A percentile compares a stretch with the other conserved stretches of the same genome.
Evolutionary conservation across 805 yeast species (phyloP).

Genomic region (Vanderwaltozyma verrucispora): DNA sequence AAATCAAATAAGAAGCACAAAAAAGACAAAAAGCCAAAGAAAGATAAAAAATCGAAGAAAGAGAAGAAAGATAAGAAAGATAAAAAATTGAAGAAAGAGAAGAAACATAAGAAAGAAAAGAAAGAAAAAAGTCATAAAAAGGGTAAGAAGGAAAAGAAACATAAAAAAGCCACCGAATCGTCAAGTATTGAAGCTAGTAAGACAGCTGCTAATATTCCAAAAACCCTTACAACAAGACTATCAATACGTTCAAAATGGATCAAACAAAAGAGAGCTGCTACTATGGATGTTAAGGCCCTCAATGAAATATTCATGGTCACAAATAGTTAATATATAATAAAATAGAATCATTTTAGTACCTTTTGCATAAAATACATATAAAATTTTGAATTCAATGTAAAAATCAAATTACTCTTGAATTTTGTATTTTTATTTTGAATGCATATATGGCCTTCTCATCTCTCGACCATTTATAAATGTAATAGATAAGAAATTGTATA

Average conservation of each 20-base stretch:
- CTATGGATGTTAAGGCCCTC: constrained; percentile 77
- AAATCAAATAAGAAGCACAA: constrained; percentile 23
- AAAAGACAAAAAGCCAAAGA: constrained; percentile 19
- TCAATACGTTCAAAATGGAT: constrained; percentile 83
- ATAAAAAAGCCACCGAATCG: constrained; percentile 22
- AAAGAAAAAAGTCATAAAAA: constrained; percentile 26
- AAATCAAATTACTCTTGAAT: too few relatives aligned
- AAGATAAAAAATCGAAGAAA: constrained; percentile 18
- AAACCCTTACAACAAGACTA: constrained; percentile 41
- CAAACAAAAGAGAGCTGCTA: constrained; percentile 82
- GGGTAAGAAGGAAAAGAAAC: constrained; percentile 20
- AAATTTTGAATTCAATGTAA: too few relatives aligned
- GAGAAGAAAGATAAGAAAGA: constrained; percentile 25
- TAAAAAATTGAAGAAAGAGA: constrained; percentile 22
- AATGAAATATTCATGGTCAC: constrained; percentile 90
- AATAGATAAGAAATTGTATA: too few relatives aligned
- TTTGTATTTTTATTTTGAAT: too few relatives aligned
- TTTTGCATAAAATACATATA: too few relatives aligned
- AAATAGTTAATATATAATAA: constrained; percentile 15
- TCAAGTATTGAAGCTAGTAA: constrained; percentile 20
- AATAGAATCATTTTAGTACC: too few relatives aligned
- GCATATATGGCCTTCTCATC: too few relatives aligned
- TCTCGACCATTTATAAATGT: too few relatives aligned
- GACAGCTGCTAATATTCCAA: constrained; percentile 15
- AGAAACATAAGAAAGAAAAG: constrained; percentile 24